Evolutionary conservation across 129 eudicot genomes (phyloP), one percentile per base, ranked within the genome.

Genomic region (Chrysanthemum seticuspe): DNA sequence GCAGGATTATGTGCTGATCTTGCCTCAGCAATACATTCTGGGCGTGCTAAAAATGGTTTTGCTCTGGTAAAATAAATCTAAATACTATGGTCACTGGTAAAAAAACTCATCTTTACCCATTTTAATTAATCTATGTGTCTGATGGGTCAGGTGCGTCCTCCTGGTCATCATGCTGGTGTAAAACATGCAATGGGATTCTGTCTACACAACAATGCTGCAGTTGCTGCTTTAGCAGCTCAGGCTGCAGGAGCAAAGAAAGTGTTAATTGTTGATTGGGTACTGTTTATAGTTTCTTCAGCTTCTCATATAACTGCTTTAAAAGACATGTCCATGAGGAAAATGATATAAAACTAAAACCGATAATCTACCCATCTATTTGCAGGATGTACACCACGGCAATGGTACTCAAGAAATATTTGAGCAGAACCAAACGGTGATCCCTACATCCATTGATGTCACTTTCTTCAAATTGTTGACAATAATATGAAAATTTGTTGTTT

Each of bases 161-260:
- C 99, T 73, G 99, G 99, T 72, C 99, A 94, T 81, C 99, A 94
- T 85, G 99, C 99, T 77, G 99, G 99, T 66, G 96, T 94, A 63
- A 87, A 81, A 70, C 89, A 90, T 36, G 92, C 97, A 54, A 90
- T 88, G 97, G 99, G 99, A 18, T 94, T 94, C 79, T 94, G 99
- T 50, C 88, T 94, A 76, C 99, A 94, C 83, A 94, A 94, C 74
- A 94, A 94, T 80, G 99, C 99, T 31, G 99, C 99, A 34, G 70
- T 94, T 88, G 99, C 97, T 74, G 96, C 88, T 65, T 81, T 81
- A 70, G 99, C 97, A 27, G 99, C 97, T 68, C 92, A 77, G 80
- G 84, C 15, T 71, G 96, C 99, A 13, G 99, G 99, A 79, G 97
- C 99, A 2, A 88, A 94, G 84, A 94, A 81, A 81, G 88, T 94